Evolutionary conservation across 768 basidiomycete genomes (phyloP), one percentile per base, ranked within the genome.

Genomic region (Xerocomus brunneocitrinus): DNA sequence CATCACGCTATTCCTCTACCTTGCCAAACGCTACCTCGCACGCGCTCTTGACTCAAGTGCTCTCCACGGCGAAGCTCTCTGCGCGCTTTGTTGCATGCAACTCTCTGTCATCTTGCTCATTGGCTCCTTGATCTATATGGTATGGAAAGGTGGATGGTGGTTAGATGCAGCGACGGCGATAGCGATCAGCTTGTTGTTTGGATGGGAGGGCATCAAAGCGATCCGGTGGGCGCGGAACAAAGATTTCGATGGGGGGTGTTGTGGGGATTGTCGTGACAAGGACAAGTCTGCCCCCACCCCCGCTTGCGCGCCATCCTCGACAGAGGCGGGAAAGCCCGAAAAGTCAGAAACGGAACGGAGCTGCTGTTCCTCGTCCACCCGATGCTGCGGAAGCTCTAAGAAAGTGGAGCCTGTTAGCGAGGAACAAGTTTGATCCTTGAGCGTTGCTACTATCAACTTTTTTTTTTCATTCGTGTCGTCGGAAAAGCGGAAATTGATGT

Each of bases 61-160:
- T 4, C 73, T 79, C 62, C 60, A 71, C 39, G 75, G 75, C 31
- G 77, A 78, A 60, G 74, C 78, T 2, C 63, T 70, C 35, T 78
- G 77, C 30, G 70, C 74, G 0, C 68, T 79, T 9, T 71, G 69
- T 28, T 78, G 78, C 55, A 68, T 72, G 38, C 70, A 79, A 50
- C 69, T 78, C 30, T 77, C 76, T 0, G 36, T 67, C 22, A 75
- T 79, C 2, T 60, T 78, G 13, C 73, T 79, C 50, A 38, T 73
- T 2, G 78, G 77, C 2, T 69, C 71, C 5, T 51, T 76, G 45
- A 65, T 77, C 28, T 76, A 65, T 41, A 61, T 69, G 7, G 56
- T 71, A 4, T 76, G 77, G 77, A 53, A 61, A 6, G 71, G 73
- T n/a, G 78, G 76, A 0, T 78, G 77, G 78, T 78, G 78, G 77